These are phyloP conservation scores for Pythium folliculosum DNA, from an alignment of 352 stramenopile species.

Conservation along the genomic window DNA sequence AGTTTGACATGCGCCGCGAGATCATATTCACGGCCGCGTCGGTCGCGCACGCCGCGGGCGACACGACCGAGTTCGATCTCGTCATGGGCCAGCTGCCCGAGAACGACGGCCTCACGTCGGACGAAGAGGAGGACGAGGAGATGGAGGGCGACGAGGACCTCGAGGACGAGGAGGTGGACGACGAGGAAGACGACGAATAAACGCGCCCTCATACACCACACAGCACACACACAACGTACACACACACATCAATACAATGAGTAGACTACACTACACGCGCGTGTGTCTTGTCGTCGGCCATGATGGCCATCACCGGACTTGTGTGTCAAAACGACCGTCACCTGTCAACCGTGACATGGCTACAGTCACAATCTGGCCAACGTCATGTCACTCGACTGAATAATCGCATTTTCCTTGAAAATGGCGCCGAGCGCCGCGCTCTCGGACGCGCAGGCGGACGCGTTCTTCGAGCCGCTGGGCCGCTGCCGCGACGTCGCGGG, in stretches of 20 bases:
- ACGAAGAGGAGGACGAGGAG: constrained; percentile 57
- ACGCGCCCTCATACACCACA: background rate
- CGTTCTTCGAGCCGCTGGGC: constrained; percentile 50
- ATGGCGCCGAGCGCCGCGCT: constrained; percentile 2
- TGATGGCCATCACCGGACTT: background rate
- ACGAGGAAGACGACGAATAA: constrained; percentile 51
- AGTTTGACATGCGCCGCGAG: constrained; percentile 52
- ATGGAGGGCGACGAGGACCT: constrained; percentile 36
- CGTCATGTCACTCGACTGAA: constrained; percentile 5
- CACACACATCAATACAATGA: constrained; percentile 25
- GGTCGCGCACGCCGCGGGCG: constrained; percentile 55
- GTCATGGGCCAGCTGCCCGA: constrained; percentile 78
- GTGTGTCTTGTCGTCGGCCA: too few relatives aligned
- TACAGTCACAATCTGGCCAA: constrained; percentile 11
- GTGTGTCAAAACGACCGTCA: background rate
- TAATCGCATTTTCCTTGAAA: background rate
- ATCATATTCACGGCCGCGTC: constrained; percentile 55
- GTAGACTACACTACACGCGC: constrained; percentile 13
- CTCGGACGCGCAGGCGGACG: constrained; percentile 21
- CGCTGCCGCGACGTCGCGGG: constrained; percentile 58
- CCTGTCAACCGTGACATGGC: constrained; percentile 8
- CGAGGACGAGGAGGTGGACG: constrained; percentile 41
- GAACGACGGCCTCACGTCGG: constrained; percentile 73
- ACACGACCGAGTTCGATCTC: constrained; percentile 84
- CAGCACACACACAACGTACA: background rate